Evolutionary conservation across 164 flowering plant species (phyloP), one percentile per base, ranked within the genome.

Genomic region (Macadamia integrifolia): DNA sequence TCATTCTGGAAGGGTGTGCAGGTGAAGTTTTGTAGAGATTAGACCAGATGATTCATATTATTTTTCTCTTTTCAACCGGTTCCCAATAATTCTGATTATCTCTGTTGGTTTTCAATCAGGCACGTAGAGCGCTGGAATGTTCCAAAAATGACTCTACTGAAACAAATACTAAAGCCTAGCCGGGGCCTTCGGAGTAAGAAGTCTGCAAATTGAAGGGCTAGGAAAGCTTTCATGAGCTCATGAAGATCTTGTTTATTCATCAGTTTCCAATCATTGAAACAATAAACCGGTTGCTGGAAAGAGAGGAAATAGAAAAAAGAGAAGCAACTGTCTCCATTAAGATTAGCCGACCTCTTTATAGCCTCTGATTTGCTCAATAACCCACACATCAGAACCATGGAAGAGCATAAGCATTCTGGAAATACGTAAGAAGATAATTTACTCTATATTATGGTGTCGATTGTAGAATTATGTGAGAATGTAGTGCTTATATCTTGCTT

Each of bases 101-200:
- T n/a, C n/a, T 49, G 61, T 6, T 6, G 7, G 9, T 28, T 32
- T 65, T 62, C 15, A 65, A 62, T 17, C 82, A 93, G 97, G 90
- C 98, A 93, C 72, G 88, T 84, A 14, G 98, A 90, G 76, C 87
- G 90, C 74, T 94, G 96, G 98, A 94, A 94, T 75, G 97, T 91
- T 60, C 97, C 97, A 3, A 94, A 94, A 79, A 91, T 90, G 92
- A 82, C 92, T 44, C 80, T 91, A 58, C 74, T 94, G 63, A 91
- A 87, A 86, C 96, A 94, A 71, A 75, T 91, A 70, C 65, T 94
- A 15, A 83, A 72, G 68, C 98, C 97, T 15, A 87, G 91, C 68
- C 75, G 79, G 15, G 70, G 80, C 48, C 65, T 67, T 14, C 62
- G 77, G 80, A 29, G 64, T 5, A 73, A 74, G 65, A 77, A 18